Evolutionary conservation across 345 rosid species (phyloP).

Genomic region (Eucalyptus regnans): DNA sequence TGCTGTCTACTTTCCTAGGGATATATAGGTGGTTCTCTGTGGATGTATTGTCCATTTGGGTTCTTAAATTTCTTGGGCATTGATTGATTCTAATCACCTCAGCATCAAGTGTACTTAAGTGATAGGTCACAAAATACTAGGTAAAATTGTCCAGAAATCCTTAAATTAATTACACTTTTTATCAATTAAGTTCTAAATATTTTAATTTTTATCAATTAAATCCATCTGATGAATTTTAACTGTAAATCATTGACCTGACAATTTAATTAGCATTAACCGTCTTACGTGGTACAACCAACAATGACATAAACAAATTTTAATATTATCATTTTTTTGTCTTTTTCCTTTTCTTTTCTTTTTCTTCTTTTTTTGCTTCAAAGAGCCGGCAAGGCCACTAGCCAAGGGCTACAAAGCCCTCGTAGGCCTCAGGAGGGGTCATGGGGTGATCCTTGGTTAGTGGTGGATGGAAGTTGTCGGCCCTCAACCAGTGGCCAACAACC

Average conservation of each 20-base stretch:
- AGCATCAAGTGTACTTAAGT: neutral
- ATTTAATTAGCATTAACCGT: fast-evolving
- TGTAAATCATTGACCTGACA: fast-evolving
- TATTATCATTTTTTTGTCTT: too few species aligned
- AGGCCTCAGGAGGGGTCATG: too few species aligned
- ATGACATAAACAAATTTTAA: too few species aligned
- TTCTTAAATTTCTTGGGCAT: neutral
- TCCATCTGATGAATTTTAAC: fast-evolving
- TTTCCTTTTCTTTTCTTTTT: too few species aligned
- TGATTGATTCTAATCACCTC: neutral
- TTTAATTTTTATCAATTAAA: too few species aligned
- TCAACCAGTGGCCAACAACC: neutral
- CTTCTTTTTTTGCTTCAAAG: too few species aligned
- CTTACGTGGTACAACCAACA: fast-evolving
- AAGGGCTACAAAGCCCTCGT: neutral
- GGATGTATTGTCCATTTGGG: neutral
- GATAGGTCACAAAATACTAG: neutral
- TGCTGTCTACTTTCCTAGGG: neutral
- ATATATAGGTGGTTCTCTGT: neutral
- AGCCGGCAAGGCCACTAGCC: neutral
- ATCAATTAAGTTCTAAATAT: too few species aligned
- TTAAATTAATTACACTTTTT: too few species aligned
- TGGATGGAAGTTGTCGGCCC: neutral
- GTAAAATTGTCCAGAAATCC: fast-evolving
- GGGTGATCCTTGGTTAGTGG: neutral